phyloP scores from a whole-genome alignment of 1,284 basidiomycete species.

The Cutaneotrichosporon sp. region DNA sequence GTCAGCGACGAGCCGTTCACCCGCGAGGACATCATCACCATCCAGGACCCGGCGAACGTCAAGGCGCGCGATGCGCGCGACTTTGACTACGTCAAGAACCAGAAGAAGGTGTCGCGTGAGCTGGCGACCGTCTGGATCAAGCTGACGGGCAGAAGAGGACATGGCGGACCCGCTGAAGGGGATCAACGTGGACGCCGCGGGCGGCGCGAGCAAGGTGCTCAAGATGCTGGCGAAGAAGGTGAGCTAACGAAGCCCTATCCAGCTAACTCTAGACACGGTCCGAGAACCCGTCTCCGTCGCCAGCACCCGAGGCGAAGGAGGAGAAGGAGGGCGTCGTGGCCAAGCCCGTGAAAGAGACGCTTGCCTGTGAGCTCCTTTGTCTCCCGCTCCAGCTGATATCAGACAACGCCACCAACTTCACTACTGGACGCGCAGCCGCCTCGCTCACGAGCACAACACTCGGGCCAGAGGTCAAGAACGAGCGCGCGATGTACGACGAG shows the following conservation, averaged over 20 bases:
- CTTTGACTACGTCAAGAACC: conserved; percentile 55
- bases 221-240: conserved; percentile 55
- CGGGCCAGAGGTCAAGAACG: conserved; percentile 72
- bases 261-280: conserved; percentile 32
- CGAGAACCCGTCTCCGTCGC: conserved; percentile 30
- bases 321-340: conserved; percentile 49
- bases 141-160: conserved; percentile 38
- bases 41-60: conserved; percentile 62
- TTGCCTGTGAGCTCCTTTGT: conserved; percentile 37
- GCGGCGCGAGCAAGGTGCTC: conserved; percentile 54
- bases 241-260: conserved; percentile 6
- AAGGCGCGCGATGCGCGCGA: conserved; percentile 50
- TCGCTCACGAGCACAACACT: conserved; percentile 90
- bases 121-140: not conserved
- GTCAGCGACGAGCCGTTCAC: conserved; percentile 82
- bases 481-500: conserved; percentile 87
- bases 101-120: conserved; percentile 50
- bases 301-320: not conserved
- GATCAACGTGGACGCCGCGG: conserved; percentile 55
- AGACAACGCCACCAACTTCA: conserved; percentile 92
- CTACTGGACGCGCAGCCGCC: conserved; percentile 85
- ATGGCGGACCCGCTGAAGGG: conserved; percentile 50
- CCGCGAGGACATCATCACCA: conserved; percentile 85
- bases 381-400: not conserved
- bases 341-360: conserved; percentile 41